phyloP scores from a whole-genome alignment of 805 yeast species.

The Cyberlindnera euphorbiae region DNA sequence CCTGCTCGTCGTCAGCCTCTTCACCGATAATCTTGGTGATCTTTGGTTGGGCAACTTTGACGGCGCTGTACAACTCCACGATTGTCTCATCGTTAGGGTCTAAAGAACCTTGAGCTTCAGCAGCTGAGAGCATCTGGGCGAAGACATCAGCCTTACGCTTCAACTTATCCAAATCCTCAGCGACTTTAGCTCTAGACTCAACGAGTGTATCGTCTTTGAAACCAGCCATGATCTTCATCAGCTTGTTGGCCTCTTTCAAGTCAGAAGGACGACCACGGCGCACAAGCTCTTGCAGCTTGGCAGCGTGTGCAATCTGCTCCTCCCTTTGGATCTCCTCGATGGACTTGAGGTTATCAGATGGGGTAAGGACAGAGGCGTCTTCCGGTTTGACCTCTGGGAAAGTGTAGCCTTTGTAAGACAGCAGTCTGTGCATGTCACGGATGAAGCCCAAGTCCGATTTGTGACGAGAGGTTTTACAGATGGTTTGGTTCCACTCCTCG shows the following conservation, averaged over 20 bases:
- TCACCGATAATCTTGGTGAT: slow-evolving; percentile 80
- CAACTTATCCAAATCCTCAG: slow-evolving; percentile 78
- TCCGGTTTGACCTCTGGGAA: slow-evolving; percentile 90
- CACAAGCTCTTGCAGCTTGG: slow-evolving; percentile 91
- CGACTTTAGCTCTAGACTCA: slow-evolving; percentile 68
- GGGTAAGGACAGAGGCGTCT: slow-evolving; percentile 90
- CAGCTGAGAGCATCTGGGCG: slow-evolving; percentile 72
- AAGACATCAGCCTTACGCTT: slow-evolving; percentile 82
- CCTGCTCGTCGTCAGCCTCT: slow-evolving; percentile 64
- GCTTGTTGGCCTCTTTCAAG: slow-evolving; percentile 89
- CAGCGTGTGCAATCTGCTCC: slow-evolving; percentile 88
- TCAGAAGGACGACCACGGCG: slow-evolving; percentile 95
- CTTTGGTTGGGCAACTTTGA: slow-evolving; percentile 83
- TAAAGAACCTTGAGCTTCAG: slow-evolving; percentile 37
- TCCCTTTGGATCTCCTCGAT: slow-evolving; percentile 89
- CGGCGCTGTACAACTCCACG: slow-evolving; percentile 67
- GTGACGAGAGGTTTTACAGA: slow-evolving; percentile 83
- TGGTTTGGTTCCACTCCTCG: slow-evolving; percentile 96
- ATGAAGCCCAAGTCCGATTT: slow-evolving; percentile 89
- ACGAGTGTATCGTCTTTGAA: slow-evolving; percentile 74
- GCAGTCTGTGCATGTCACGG: slow-evolving; percentile 91
- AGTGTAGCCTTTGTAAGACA: slow-evolving; percentile 83
- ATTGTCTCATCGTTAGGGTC: slow-evolving; percentile 58
- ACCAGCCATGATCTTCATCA: slow-evolving; percentile 98
- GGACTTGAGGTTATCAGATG: slow-evolving; percentile 80